Evolutionary conservation across 805 yeast species (phyloP).

Genomic region (Barnettozyma sucrosica): DNA sequence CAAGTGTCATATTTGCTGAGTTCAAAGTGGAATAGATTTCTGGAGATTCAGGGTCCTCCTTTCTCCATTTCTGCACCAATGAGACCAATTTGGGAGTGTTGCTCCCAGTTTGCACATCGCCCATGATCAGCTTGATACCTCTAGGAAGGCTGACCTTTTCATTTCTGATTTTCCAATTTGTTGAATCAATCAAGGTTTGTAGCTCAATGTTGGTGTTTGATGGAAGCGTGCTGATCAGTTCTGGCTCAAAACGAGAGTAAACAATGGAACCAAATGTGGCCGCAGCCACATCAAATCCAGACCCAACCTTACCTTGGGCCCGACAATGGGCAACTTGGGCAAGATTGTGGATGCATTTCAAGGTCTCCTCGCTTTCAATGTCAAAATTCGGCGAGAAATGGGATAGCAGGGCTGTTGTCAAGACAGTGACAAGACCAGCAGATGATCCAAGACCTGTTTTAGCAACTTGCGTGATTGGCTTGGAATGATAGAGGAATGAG

Average conservation of each 20-base stretch:
- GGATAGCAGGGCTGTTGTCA: constrained; percentile 63
- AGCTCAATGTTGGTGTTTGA: constrained; percentile 22
- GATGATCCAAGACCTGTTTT: constrained; percentile 96
- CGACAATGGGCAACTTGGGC: constrained; percentile 88
- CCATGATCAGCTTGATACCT: constrained; percentile 72
- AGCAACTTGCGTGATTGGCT: constrained; percentile 63
- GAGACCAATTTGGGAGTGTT: constrained; percentile 90
- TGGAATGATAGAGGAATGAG: constrained; percentile 53
- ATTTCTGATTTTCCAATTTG: constrained; percentile 58
- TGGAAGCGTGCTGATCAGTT: constrained; percentile 34
- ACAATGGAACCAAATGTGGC: constrained; percentile 88
- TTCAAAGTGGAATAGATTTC: constrained; percentile 52
- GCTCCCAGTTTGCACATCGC: constrained; percentile 89
- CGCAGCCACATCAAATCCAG: constrained; percentile 96
- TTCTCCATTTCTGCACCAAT: constrained; percentile 65
- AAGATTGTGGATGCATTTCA: constrained; percentile 61
- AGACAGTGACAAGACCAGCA: constrained; percentile 83
- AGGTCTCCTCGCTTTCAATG: constrained; percentile 19
- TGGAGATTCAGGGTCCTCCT: constrained; percentile 43
- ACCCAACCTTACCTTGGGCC: constrained; percentile 93
- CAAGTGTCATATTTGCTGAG: constrained; percentile 50
- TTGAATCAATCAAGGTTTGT: constrained; percentile 32
- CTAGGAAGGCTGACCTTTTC: constrained; percentile 59
- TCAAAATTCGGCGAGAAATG: constrained; percentile 35
- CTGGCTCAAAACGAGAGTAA: constrained; percentile 70